Evolutionary conservation across 192 early-diverging fungal species (phyloP).

Genomic region (Entomortierella lignicola): DNA sequence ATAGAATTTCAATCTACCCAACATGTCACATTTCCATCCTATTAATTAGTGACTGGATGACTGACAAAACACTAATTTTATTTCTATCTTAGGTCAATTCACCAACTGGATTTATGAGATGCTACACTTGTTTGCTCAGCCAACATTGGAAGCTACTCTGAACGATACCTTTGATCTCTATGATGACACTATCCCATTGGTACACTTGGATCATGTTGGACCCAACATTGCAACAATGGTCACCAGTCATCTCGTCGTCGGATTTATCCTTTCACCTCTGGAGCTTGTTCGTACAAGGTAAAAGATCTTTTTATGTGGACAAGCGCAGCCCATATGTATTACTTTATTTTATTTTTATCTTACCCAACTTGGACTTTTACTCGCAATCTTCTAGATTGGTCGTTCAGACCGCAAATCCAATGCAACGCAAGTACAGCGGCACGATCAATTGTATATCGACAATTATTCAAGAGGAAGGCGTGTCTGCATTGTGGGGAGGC

Average conservation of each 20-base stretch:
- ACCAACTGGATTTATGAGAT: constrained; percentile 87
- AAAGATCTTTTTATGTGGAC: no score
- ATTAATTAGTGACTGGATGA: neutral
- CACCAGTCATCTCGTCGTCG: constrained; percentile 79
- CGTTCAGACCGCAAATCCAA: constrained; percentile 84
- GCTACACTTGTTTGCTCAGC: constrained; percentile 81
- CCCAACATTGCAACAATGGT: constrained; percentile 81
- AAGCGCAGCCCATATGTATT: no score
- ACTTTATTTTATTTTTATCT: neutral
- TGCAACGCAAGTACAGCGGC: constrained; percentile 87
- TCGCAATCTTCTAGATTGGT: constrained; percentile 67
- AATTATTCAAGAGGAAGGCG: constrained; percentile 82
- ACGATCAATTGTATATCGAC: constrained; percentile 80
- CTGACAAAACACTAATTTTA: neutral
- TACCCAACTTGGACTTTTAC: neutral
- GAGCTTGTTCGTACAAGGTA: constrained; percentile 93
- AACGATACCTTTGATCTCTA: constrained; percentile 96
- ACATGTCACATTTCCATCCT: neutral
- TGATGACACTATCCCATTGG: constrained; percentile 85
- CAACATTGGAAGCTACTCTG: constrained; percentile 88
- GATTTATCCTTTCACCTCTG: constrained; percentile 87
- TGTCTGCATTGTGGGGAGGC: constrained; percentile 73
- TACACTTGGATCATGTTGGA: constrained; percentile 72
- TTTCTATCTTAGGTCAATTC: constrained; percentile 75
- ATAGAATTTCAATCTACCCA: neutral